Percentiles rank a stretch among this genome's conserved stretches.
Conservation (phyloP, 2,329 filamentous ascomycete species). For the Cladorrhinum sp. region DNA sequence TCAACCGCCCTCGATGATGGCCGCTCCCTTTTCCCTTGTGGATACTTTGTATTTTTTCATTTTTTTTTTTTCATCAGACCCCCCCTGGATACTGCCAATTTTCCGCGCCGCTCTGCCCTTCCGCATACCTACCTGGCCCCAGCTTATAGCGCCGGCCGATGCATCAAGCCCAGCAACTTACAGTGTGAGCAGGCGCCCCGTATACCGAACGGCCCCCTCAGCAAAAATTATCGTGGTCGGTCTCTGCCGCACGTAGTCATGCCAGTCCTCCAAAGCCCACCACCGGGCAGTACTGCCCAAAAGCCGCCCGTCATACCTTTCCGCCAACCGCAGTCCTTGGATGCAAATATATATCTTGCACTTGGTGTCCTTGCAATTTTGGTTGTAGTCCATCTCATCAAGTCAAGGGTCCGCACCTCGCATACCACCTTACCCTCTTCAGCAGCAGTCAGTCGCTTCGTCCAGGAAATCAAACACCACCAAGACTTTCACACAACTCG, state of each 20-base stretch:
- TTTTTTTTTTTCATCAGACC: too few species aligned
- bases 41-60: not conserved
- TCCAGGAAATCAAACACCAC: conserved; percentile 11
- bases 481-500: not conserved
- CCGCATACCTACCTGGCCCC: conserved; percentile 15
- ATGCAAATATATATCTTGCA: conserved; percentile 29
- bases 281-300: conserved; percentile 32
- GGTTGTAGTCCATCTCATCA: conserved; percentile 28
- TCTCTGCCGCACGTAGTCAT: conserved; percentile 35
- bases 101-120: conserved; percentile 21
- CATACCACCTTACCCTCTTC: not conserved
- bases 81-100: conserved; percentile 11
- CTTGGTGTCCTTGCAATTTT: conserved; percentile 36
- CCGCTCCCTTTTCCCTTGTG: not conserved
- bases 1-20: not conserved
- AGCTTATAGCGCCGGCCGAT: conserved; percentile 24
- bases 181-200: conserved; percentile 15
- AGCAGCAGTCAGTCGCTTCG: not conserved
- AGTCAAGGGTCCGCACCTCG: not conserved
- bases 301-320: conserved; percentile 29
- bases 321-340: conserved; percentile 20
- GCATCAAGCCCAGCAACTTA: conserved; percentile 20
- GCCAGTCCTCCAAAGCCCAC: conserved; percentile 37
- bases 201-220: conserved; percentile 14
- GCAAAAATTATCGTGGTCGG: conserved; percentile 16